Percentiles rank a stretch among this genome's conserved stretches.
These are phyloP conservation scores for Epichloe festucae DNA, from an alignment of 2,329 filamentous ascomycete genomes.

Conservation along the genomic window DNA sequence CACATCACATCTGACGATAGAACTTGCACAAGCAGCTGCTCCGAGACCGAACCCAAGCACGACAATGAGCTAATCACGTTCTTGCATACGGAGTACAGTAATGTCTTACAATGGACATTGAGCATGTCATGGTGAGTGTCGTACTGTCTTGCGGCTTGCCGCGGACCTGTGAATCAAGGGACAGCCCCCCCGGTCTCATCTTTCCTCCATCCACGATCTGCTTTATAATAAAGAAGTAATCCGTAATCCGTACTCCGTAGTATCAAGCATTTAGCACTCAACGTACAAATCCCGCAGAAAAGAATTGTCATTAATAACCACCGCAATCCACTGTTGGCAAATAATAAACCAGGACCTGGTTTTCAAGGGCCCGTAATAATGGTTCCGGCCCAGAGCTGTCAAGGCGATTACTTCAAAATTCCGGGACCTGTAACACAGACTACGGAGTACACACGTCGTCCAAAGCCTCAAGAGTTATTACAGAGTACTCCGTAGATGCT, in stretches of 20 bases:
- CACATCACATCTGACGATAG: background rate
- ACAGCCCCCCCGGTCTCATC: too few relatives aligned
- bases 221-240: too few relatives aligned
- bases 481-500: background rate
- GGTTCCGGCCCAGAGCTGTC: too few relatives aligned
- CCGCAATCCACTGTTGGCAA: background rate
- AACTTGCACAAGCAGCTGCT: background rate
- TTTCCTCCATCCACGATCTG: too few relatives aligned
- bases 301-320: background rate
- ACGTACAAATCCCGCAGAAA: too few relatives aligned
- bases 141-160: background rate
- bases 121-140: background rate
- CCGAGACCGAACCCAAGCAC: background rate
- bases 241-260: too few relatives aligned
- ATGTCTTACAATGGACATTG: background rate
- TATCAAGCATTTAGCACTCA: too few relatives aligned
- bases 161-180: too few relatives aligned
- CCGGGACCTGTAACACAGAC: background rate
- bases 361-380: too few relatives aligned
- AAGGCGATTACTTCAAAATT: background rate
- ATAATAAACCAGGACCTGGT: background rate
- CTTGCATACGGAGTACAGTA: too few relatives aligned
- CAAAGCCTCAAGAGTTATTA: too few relatives aligned
- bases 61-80: background rate
- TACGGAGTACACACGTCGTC: too few relatives aligned